Evolutionary conservation across 345 rosid species (phyloP), one percentile per base, ranked within the genome.

Genomic region (Lagerstroemia speciosa): DNA sequence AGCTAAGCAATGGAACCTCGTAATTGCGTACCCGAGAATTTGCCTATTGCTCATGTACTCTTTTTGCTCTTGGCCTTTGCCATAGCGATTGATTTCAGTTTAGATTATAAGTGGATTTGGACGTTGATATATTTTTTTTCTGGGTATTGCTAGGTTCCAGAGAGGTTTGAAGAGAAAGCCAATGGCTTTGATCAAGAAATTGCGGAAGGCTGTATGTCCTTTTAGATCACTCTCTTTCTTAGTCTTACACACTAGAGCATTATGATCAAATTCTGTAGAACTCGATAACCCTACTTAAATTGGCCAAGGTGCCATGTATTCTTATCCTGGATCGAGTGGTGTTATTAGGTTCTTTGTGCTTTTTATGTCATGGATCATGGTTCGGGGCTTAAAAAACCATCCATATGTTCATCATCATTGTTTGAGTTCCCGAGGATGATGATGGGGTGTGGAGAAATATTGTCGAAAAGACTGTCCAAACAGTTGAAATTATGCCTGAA

Each of bases 141-240:
- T n/a, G n/a, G 15, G 46, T 9, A 17, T 71, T 45, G 52, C 29
- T 58, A 72, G 74, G 74, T 72, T 72, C 22, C 74, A 72, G 74
- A 72, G 74, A 40, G 74, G 74, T 31, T 30, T 72, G 74, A 72
- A 72, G 74, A 53, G 74, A 22, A 72, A 72, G 74, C 74, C 74
- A 16, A 72, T 72, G 74, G 74, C 74, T 41, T 55, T 72, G 74
- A 72, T 72, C 74, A 72, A 72, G 74, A 72, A 72, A 50, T 64
- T 72, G 57, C 63, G 74, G 53, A 72, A 72, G 74, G 74, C 74
- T 52, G 74, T 72, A 72, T 33, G 73, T 48, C 17, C 43, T 37
- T 33, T 10, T 22, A 37, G 30, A 22, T 24, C 14, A 3, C 52
- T 67, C 36, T 50, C 27, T 0, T 2, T 29, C 32, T 62, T 34